Evolutionary conservation across 306 rosid genomes (phyloP).

Genomic region (Adenanthera pavonina): DNA sequence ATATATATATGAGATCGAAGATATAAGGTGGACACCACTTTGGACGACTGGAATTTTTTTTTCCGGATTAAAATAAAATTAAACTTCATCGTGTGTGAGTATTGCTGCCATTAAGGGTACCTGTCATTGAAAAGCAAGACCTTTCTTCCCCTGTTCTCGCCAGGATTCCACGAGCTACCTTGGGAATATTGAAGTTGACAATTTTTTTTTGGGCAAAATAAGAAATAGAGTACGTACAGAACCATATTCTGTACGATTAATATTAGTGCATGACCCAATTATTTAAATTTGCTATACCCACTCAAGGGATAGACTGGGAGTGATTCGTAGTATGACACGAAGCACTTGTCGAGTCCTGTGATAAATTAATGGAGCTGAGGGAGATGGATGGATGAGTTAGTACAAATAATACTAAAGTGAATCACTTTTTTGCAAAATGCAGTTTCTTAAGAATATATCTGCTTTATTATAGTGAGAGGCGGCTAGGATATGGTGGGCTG

Average conservation of each 20-base stretch:
- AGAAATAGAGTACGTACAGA: constrained; percentile 21
- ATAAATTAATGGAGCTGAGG: constrained; percentile 51
- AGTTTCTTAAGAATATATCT: constrained; percentile 38
- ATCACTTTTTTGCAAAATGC: constrained; percentile 34
- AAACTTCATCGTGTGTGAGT: constrained; percentile 38
- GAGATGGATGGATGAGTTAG: constrained; percentile 53
- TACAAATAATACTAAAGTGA: constrained; percentile 63
- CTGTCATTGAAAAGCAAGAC: constrained; percentile 39
- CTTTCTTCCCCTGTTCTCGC: constrained; percentile 45
- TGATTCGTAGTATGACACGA: constrained; percentile 39
- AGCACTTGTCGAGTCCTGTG: constrained; percentile 58
- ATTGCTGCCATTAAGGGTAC: constrained; percentile 58
- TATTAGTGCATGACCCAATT: constrained; percentile 38
- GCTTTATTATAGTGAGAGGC: constrained; percentile 53
- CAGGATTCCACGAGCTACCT: constrained; percentile 52
- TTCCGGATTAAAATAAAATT: constrained; percentile 8
- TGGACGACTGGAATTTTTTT: constrained; percentile 12
- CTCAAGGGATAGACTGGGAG: constrained; percentile 32
- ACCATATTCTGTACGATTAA: constrained; percentile 28
- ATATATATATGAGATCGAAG: neutral
- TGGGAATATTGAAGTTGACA: constrained; percentile 31
- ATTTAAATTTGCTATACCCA: constrained; percentile 36
- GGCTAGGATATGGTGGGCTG: constrained; percentile 34
- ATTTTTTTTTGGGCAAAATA: constrained; percentile 25
- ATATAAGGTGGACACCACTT: constrained; percentile 42